Evolutionary conservation across 2,329 filamentous ascomycete species (phyloP), one percentile per base, ranked within the genome.

Genomic region (Fusarium setosum): DNA sequence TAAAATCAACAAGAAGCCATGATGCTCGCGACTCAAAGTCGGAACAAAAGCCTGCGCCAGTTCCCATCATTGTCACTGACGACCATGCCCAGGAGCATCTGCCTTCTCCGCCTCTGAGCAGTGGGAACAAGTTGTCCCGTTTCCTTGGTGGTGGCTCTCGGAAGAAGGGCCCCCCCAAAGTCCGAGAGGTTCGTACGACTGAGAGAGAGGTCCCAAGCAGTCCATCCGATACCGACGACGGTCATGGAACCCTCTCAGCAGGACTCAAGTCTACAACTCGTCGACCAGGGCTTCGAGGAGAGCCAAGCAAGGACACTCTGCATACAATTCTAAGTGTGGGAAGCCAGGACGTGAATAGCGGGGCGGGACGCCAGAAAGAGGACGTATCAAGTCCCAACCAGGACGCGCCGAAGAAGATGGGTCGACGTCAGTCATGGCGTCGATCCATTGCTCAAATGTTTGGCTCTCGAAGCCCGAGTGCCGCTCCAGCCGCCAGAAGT

Each of bases 291-390:
- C 65, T 82, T 42, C 79, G 76, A 41, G 72, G 75, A 1, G 78
- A 81, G 29, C 67, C 76, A n/a, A 84, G 80, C 67, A 79, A 80
- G 63, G 83, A 84, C 23, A 83, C 81, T 0, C 69, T 85, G 23
- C 81, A 81, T 50, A 85, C 83, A 1, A 84, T 85, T 17, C 69
- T 85, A 50, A 85, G 83, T 59, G 82, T 84, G 9, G 82, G 80
- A 6, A 85, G 82, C 47, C 72, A 80, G 17, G 81, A 83, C 42
- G 61, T 69, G 15, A 51, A 51, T 29, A 50, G 24, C 2, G 53
- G 41, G 23, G 44, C 55, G 29, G 64, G 38, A 21, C 57, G 59
- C n/a, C 54, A 17, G 41, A 49, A 54, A 31, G 59, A 58, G 20
- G 40, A 44, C 17, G 8, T 21, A n/a, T n/a, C 24, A 8, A 41